A percentile compares a stretch with the other conserved stretches of the same genome.
Evolutionary conservation across 495 filamentous ascomycete species (phyloP).

Genomic region (Xylaria venustula): DNA sequence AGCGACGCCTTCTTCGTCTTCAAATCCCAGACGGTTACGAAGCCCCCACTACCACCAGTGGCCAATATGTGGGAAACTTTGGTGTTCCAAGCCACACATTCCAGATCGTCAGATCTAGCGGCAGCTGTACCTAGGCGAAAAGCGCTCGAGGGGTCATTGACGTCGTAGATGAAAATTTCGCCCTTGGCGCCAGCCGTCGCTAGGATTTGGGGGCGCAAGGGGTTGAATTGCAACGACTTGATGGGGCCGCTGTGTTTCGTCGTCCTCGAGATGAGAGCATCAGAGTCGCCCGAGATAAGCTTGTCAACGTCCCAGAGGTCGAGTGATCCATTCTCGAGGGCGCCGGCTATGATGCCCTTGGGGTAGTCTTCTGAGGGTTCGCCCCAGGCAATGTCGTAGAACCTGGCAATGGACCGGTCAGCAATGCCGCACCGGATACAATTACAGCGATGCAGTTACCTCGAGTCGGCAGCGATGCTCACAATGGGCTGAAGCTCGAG

Average conservation of each 20-base stretch:
- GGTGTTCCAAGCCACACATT: constrained; percentile 96
- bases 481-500: constrained; percentile 83
- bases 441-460: constrained; percentile 51
- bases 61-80: constrained; percentile 96
- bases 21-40: constrained; percentile 98
- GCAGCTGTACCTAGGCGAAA: constrained; percentile 85
- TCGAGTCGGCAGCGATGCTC: constrained; percentile 83
- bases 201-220: constrained; percentile 84
- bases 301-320: constrained; percentile 94
- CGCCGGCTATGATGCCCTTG: constrained; percentile 87
- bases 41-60: constrained; percentile 89
- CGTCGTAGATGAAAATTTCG: constrained; percentile 93
- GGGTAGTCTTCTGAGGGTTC: constrained; percentile 71
- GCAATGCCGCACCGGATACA: constrained; percentile 8
- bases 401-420: constrained; percentile 53
- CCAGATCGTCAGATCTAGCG: constrained; percentile 87
- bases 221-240: constrained; percentile 97
- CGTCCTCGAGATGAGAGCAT: constrained; percentile 81
- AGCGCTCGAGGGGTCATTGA: constrained; percentile 83
- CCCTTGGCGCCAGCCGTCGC: constrained; percentile 92
- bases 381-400: constrained; percentile 96
- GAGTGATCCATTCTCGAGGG: constrained; percentile 92
- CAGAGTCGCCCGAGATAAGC: constrained; percentile 65
- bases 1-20: constrained; percentile 95
- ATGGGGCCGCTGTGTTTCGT: constrained; percentile 90